These are phyloP conservation scores for Acacia concinna DNA, from an alignment of 331 rosid species.

Conservation along the genomic window DNA sequence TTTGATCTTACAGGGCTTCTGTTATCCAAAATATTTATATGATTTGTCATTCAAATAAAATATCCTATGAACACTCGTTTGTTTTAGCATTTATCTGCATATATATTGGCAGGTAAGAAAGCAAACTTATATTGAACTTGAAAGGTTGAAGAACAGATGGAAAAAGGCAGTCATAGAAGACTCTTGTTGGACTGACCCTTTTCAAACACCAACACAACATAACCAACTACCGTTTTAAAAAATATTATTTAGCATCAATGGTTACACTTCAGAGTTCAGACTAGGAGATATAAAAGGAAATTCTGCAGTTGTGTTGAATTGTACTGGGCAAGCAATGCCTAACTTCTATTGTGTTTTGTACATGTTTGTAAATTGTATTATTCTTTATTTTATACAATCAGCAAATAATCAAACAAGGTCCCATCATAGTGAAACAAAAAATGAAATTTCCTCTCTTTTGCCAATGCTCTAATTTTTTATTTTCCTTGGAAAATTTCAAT, in stretches of 20 bases:
- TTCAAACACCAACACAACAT: conserved; percentile 14
- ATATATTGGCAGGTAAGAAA: conserved; percentile 42
- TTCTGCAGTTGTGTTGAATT: background rate
- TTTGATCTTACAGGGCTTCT: background rate
- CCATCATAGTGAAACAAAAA: background rate
- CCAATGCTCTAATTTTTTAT: background rate
- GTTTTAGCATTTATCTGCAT: background rate
- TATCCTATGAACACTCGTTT: background rate
- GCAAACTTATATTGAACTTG: conserved; percentile 41
- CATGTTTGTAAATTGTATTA: background rate
- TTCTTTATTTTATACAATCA: background rate
- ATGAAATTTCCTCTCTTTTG: background rate
- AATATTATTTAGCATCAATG: background rate
- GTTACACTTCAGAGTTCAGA: background rate
- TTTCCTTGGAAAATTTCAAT: background rate
- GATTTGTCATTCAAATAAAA: background rate
- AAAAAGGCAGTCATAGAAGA: conserved; percentile 42
- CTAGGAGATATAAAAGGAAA: background rate
- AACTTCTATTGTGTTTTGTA: too few species aligned
- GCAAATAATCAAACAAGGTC: background rate
- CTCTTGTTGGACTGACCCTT: conserved; percentile 41
- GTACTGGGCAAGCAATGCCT: background rate
- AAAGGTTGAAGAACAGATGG: conserved; percentile 51
- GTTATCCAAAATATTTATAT: background rate
- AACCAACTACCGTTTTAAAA: background rate